These are phyloP conservation scores for Pythium coloratum DNA, from an alignment of 352 stramenopile genomes.

Conservation along the genomic window DNA sequence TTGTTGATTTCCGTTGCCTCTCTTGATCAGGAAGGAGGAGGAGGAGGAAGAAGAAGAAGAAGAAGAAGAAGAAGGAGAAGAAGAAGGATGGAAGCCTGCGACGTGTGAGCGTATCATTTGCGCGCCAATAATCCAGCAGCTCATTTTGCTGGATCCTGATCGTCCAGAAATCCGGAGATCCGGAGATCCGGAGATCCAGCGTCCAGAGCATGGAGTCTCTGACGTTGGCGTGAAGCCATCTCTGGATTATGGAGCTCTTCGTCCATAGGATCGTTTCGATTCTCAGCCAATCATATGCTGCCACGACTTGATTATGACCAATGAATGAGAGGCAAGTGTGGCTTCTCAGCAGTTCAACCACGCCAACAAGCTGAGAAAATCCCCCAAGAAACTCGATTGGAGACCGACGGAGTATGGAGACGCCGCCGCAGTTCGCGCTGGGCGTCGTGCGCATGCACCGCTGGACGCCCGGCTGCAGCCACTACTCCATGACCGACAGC, in stretches of 20 bases:
- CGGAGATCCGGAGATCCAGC: background rate
- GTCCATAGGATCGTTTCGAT: background rate
- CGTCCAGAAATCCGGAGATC: conserved; percentile 1
- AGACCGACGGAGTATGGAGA: conserved; percentile 16
- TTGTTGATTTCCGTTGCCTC: too few species aligned
- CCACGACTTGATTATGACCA: background rate
- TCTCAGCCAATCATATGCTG: too few species aligned
- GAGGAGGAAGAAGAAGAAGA: background rate
- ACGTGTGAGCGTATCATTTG: background rate
- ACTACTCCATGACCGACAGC: conserved; percentile 24
- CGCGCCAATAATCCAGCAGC: background rate
- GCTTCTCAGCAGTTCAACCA: conserved; percentile 1
- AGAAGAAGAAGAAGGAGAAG: background rate
- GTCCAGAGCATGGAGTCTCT: background rate
- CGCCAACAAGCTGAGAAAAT: background rate
- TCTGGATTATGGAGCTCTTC: background rate
- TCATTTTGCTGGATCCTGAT: background rate
- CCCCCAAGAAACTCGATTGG: background rate
- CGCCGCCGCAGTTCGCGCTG: conserved; percentile 25
- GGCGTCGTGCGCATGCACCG: conserved; percentile 32
- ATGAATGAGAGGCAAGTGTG: background rate
- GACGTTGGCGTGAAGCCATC: conserved; percentile 1
- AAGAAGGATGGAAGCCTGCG: background rate
- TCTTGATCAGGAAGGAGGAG: too few species aligned
- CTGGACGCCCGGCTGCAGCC: conserved; percentile 26